Evolutionary conservation across 768 basidiomycete species (phyloP).

Genomic region (Mycena filopes): DNA sequence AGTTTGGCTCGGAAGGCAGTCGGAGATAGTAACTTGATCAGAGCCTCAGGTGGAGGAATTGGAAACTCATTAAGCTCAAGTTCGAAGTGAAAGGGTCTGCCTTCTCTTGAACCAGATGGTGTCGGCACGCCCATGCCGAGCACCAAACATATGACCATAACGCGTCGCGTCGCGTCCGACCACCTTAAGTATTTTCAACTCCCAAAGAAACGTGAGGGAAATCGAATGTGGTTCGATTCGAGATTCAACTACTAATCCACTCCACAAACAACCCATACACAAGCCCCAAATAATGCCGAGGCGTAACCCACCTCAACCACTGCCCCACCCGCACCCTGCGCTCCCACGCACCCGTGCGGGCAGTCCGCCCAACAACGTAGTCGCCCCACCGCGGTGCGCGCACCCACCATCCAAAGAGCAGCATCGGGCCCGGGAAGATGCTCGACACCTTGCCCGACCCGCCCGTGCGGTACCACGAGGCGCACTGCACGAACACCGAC

Average conservation of each 20-base stretch:
- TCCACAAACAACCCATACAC: not conserved
- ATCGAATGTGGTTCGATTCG: too few relatives aligned
- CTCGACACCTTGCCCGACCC: conserved; percentile 43
- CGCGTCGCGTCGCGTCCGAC: too few relatives aligned
- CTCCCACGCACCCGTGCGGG: not conserved
- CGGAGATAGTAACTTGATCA: too few relatives aligned
- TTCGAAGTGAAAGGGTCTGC: too few relatives aligned
- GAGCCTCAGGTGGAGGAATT: too few relatives aligned
- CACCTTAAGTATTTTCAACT: too few relatives aligned
- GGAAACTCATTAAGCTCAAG: too few relatives aligned
- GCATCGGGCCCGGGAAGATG: conserved; percentile 26
- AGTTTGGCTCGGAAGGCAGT: too few relatives aligned
- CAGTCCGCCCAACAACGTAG: not conserved
- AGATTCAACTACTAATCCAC: conserved; percentile 2
- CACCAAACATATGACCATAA: too few relatives aligned
- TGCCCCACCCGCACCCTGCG: not conserved
- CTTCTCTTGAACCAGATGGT: too few relatives aligned
- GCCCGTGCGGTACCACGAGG: conserved; percentile 61
- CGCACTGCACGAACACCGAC: conserved; percentile 65
- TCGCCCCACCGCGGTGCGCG: not conserved
- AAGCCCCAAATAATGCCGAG: not conserved
- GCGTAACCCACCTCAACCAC: not conserved
- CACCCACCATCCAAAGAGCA: conserved; percentile 20
- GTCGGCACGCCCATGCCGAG: too few relatives aligned
- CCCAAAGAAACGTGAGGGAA: too few relatives aligned